Base-by-base conservation (phyloP, 257 asterid genomes). In the Gentiana dahurica region DNA sequence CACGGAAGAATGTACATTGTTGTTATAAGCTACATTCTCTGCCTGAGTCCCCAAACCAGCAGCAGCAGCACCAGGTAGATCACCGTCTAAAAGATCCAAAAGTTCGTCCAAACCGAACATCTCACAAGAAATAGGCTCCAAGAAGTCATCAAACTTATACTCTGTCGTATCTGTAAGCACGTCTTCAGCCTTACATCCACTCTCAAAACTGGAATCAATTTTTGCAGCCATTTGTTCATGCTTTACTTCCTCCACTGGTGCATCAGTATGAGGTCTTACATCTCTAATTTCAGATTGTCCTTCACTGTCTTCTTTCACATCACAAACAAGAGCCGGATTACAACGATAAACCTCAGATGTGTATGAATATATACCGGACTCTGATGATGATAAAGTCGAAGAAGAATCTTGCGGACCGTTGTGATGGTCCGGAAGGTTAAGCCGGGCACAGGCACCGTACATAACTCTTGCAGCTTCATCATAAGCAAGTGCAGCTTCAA, bases 41-140 rank as follows among this genome's bases (percentile, higher is more conserved):
- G 0, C 13, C 2, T 6, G 5, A 8, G 11, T n/a, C 3, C 62
- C 68, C 15, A 53, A 15, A 5, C 49, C 60, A 8, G 54, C 49
- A 8, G 38, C 12, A 0, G 13, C 34, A 8, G 52, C 57, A 32
- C 48, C 49, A 12, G 38, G 41, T 0, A 68, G 67, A 0, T 59
- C 7, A 3, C 66, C 38, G 1, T 71, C 81, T 58, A 84, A 49
- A 2, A 71, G 51, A 3, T 72, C 68, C 35, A 85, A 73, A 7
- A 88, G 70, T 63, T 85, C 87, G 0, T 82, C 94, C 54, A 77
- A 70, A 8, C 79, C 85, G 59, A 88, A 79, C 84, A 72, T 65
- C 61, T 79, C 86, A 13, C 72, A 79, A 1, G 57, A 41, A 8
- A 67, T n/a, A 4, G 46, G 63, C 10, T 74, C 77, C 1, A 63